A percentile compares a stretch with the other conserved stretches of the same genome.
Conservation (phyloP, 139 green algal species). For the Auxenochlorella pyrenoidosa region DNA sequence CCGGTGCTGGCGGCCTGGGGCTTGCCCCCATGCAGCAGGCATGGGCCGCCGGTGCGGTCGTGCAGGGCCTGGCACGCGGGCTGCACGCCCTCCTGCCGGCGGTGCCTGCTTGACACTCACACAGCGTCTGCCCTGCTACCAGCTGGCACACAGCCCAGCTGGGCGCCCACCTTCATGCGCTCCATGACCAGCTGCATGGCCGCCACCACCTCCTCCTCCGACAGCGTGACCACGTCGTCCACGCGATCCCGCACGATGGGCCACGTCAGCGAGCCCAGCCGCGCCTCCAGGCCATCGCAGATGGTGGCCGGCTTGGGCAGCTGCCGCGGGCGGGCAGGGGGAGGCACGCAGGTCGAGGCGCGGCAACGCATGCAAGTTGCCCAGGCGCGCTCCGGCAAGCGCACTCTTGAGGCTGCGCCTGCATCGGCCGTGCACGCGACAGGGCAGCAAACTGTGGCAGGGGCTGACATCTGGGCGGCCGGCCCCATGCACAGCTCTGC, state of each 20-base stretch:
- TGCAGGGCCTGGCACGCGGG: neutral
- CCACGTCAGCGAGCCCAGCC: slow-evolving; percentile 84
- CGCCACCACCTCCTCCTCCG: slow-evolving; percentile 78
- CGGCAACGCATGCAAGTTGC: neutral
- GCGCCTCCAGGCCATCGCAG: slow-evolving; percentile 77
- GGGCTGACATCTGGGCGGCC: no score
- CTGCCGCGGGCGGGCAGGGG: neutral
- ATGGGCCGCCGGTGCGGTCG: no score
- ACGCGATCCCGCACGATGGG: slow-evolving; percentile 79
- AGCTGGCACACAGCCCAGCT: neutral
- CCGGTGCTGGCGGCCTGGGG: neutral
- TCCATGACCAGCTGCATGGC: slow-evolving; percentile 85
- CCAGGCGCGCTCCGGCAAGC: neutral
- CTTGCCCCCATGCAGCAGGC: no score
- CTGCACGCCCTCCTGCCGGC: neutral
- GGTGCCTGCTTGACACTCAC: neutral
- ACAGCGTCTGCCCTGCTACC: neutral
- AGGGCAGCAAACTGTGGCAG: no score
- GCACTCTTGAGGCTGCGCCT: no score
- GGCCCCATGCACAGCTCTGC: no score
- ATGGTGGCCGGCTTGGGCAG: slow-evolving; percentile 76
- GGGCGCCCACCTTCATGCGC: slow-evolving; percentile 62
- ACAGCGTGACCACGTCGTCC: slow-evolving; percentile 73
- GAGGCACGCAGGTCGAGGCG: neutral
- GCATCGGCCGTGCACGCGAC: no score